Evolutionary conservation across 2,329 filamentous ascomycete genomes (phyloP).

Genomic region (Fusarium luffae): DNA sequence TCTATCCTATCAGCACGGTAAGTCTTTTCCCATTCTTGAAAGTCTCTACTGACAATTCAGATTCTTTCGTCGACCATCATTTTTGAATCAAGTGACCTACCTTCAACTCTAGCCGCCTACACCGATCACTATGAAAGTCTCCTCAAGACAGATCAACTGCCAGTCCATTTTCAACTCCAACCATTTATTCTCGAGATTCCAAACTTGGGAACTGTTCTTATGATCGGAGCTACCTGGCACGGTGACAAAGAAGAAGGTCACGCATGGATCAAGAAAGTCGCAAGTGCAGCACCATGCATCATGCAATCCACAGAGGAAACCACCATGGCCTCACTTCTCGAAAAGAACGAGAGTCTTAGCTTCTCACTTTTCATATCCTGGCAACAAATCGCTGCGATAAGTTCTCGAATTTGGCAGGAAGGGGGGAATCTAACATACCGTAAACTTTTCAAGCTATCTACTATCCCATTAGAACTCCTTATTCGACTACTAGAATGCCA

Average conservation of each 20-base stretch:
- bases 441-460: too few relatives aligned
- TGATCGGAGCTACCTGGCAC: background rate
- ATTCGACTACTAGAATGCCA: background rate
- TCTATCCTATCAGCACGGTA: background rate
- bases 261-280: background rate
- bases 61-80: background rate
- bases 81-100: conserved; percentile 5
- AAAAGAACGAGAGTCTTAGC: background rate
- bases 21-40: accelerated
- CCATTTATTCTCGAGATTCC: background rate
- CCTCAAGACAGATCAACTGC: background rate
- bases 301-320: conserved; percentile 5
- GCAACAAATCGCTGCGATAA: too few relatives aligned
- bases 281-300: background rate
- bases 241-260: background rate
- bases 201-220: background rate
- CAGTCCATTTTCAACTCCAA: accelerated
- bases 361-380: too few relatives aligned
- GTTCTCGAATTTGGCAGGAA: too few relatives aligned
- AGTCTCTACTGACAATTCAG: accelerated
- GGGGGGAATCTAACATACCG: too few relatives aligned
- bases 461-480: background rate
- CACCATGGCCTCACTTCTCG: accelerated
- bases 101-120: accelerated
- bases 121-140: background rate